Evolutionary conservation across 192 early-diverging fungal genomes (phyloP).

Genomic region (Entrophospora sp.): DNA sequence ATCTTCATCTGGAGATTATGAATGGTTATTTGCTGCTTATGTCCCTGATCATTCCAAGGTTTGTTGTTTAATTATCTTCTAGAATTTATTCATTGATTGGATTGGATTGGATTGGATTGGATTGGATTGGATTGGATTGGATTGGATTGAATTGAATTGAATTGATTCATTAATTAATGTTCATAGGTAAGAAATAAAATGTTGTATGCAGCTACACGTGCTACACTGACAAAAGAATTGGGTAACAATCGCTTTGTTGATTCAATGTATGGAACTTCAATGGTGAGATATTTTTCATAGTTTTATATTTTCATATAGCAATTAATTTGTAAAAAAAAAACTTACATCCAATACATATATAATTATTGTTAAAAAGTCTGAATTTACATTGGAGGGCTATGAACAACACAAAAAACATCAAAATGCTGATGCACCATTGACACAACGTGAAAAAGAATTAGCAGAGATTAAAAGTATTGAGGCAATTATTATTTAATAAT

Average conservation of each 20-base stretch:
- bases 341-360: neutral
- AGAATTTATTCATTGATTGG: neutral
- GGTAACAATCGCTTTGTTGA: constrained; percentile 79
- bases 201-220: constrained; percentile 84
- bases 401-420: constrained; percentile 50
- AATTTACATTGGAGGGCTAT: constrained; percentile 61
- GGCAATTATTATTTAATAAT: constrained; percentile 26
- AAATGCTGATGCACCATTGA: constrained; percentile 66
- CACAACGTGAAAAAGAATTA: constrained; percentile 76
- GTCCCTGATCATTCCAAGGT: constrained; percentile 71
- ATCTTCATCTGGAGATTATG: constrained; percentile 27
- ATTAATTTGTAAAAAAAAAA: neutral
- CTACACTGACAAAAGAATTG: constrained; percentile 67
- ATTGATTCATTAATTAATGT: neutral
- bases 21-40: constrained; percentile 72
- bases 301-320: neutral
- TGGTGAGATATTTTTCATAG: constrained; percentile 29
- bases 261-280: constrained; percentile 68
- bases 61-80: neutral
- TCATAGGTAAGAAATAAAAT: constrained; percentile 79
- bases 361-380: constrained; percentile 30
- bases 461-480: constrained; percentile 53
- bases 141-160: no score
- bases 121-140: no score
- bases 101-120: no score